Conservation (phyloP, 192 early-diverging fungal species). For the Phlyctochytrium bullatum region DNA sequence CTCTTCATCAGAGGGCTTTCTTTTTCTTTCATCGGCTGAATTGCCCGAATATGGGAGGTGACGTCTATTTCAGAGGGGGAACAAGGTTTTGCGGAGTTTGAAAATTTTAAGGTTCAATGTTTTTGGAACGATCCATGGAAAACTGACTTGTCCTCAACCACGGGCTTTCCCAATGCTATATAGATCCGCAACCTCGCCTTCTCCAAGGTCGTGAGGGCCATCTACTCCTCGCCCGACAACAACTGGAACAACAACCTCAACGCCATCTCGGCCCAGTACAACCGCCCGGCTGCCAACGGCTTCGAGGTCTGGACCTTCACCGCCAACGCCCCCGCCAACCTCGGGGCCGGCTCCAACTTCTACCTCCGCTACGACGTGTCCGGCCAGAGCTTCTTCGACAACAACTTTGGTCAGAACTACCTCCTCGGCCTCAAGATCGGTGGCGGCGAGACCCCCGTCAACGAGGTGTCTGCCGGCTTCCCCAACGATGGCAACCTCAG, state of each 20-base stretch:
- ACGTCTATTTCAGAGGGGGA: too few relatives aligned
- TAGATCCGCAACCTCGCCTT: not conserved
- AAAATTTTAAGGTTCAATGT: too few relatives aligned
- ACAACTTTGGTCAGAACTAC: not conserved
- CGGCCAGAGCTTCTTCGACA: not conserved
- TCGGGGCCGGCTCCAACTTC: not conserved
- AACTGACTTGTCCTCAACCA: too few relatives aligned
- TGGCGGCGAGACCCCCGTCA: not conserved
- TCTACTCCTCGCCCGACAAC: not conserved
- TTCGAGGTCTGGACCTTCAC: not conserved
- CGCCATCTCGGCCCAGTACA: not conserved
- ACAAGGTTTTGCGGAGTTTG: too few relatives aligned
- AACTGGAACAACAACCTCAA: not conserved
- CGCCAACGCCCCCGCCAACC: not conserved
- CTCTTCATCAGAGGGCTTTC: too few relatives aligned
- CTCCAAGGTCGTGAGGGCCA: not conserved
- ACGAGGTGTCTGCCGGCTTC: not conserved
- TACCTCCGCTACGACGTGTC: not conserved
- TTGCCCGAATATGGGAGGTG: too few relatives aligned
- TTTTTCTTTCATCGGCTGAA: too few relatives aligned
- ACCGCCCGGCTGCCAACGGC: not conserved
- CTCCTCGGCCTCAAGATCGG: not conserved
- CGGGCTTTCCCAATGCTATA: too few relatives aligned
- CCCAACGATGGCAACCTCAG: not conserved
- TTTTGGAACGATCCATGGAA: too few relatives aligned